phyloP scores from a whole-genome alignment of 805 yeast species.

The Hanseniaspora valbyensis region DNA sequence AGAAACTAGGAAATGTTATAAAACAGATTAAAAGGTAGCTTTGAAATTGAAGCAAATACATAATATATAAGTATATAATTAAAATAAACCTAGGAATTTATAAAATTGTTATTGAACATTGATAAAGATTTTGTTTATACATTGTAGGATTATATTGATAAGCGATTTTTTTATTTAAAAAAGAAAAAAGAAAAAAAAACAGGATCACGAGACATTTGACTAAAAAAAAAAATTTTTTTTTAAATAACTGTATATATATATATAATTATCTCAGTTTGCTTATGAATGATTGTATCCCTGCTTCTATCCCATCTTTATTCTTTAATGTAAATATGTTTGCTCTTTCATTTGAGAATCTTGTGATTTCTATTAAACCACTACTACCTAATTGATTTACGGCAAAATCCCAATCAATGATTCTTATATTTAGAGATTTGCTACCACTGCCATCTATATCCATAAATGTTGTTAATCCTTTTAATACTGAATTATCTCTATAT shows the following conservation, averaged over 20 bases:
- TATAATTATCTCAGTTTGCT: slow-evolving; percentile 41
- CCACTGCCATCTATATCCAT: slow-evolving; percentile 29
- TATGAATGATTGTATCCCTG: neutral
- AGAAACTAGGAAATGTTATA: slow-evolving; percentile 23
- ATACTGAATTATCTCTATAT: slow-evolving; percentile 19
- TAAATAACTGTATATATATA: neutral
- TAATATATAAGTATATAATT: too few relatives aligned
- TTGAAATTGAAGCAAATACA: neutral
- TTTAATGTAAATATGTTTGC: slow-evolving; percentile 51
- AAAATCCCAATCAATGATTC: slow-evolving; percentile 43
- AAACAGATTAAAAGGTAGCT: neutral
- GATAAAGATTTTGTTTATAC: too few relatives aligned
- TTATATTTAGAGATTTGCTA: slow-evolving; percentile 37
- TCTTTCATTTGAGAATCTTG: slow-evolving; percentile 58
- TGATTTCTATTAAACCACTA: slow-evolving; percentile 63
- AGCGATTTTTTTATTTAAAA: too few relatives aligned
- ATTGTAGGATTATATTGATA: too few relatives aligned
- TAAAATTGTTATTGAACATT: too few relatives aligned
- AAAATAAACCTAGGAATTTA: too few relatives aligned
- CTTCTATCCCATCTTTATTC: slow-evolving; percentile 3
- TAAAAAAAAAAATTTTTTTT: slow-evolving; percentile 47
- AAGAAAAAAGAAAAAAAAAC: too few relatives aligned
- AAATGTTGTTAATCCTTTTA: neutral
- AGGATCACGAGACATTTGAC: too few relatives aligned
- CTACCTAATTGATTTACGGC: slow-evolving; percentile 63